Evolutionary conservation across 805 yeast genomes (phyloP), one percentile per base, ranked within the genome.

Genomic region (Lipomyces kockii): DNA sequence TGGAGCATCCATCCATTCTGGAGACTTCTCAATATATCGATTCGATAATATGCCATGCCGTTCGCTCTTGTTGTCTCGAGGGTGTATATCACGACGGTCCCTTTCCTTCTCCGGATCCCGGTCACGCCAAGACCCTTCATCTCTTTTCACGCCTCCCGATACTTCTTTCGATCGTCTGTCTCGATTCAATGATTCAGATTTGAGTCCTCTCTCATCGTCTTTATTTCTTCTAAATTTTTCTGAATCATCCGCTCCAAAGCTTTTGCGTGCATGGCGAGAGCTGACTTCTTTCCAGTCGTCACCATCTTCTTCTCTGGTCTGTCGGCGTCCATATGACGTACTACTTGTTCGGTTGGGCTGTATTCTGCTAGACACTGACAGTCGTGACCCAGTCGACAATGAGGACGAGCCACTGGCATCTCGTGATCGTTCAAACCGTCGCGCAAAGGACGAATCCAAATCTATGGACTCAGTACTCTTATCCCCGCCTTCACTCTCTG

Each of bases 41-140:
- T 49, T 32, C n/a, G 58, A n/a, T 27, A n/a, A 9, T 3, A 27
- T 7, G 8, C 29, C 17, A 22, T 46, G 46, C 3, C 62, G 37
- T 32, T 58, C 43, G 59, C 59, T 17, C 64, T 51, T 43, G 62
- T n/a, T 25, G 20, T 52, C 32, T 9, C 61, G 37, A 25, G 27
- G 12, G 20, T 52, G 56, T 12, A 9, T 2, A 12, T 60, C 67
- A 11, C 46, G 62, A 29, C 60, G 49, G 7, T 55, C 61, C 2
- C 62, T 53, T 11, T 65, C 66, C 17, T 46, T 58, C 11, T 62
- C 66, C 17, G 63, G 58, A 55, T 65, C 66, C 3, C 71, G 63
- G 29, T 67, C 66, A 29, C 70, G 62, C 71, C 71, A 68, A 4
- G 69, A 68, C 6, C 67, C 64, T 17, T 63, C 70, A n/a, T 63